A percentile compares a stretch with the other conserved stretches of the same genome.
Evolutionary conservation across 2,329 filamentous ascomycete species (phyloP).

Genomic region (Fusarium temperatum): DNA sequence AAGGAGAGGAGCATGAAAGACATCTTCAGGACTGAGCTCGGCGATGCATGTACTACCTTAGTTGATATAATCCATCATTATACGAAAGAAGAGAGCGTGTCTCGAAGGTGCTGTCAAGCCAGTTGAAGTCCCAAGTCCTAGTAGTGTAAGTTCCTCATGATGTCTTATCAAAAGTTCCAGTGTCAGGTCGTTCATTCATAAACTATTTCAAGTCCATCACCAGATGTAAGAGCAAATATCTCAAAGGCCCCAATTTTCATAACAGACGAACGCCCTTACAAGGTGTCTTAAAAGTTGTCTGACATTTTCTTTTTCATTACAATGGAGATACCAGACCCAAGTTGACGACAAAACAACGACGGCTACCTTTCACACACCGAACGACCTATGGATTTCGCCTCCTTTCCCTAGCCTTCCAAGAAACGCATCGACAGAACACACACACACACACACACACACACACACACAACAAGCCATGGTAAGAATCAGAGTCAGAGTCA

Average conservation of each 20-base stretch:
- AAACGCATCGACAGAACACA: constrained; percentile 20
- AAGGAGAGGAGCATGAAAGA: constrained; percentile 11
- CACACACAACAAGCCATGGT: constrained; percentile 23
- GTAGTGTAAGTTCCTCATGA: neutral
- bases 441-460: constrained; percentile 30
- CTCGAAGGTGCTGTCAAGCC: neutral
- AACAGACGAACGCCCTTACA: constrained; percentile 17
- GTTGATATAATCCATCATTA: constrained; percentile 18
- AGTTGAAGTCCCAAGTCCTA: neutral
- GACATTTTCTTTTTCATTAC: constrained; percentile 40
- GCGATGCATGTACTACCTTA: neutral
- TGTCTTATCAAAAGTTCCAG: neutral
- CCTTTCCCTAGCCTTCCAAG: constrained; percentile 20
- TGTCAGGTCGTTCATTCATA: neutral
- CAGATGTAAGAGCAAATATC: neutral
- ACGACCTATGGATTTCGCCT: constrained; percentile 29
- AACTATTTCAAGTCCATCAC: neutral
- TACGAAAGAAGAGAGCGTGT: constrained; percentile 20
- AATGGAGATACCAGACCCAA: constrained; percentile 38
- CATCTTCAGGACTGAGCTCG: constrained; percentile 6
- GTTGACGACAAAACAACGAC: constrained; percentile 36
- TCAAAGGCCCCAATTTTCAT: neutral
- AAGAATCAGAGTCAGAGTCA: neutral
- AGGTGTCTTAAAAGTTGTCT: constrained; percentile 25
- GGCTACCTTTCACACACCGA: constrained; percentile 39